Evolutionary conservation across 140 eudicot genomes (phyloP).

Genomic region (Cichorium intybus): DNA sequence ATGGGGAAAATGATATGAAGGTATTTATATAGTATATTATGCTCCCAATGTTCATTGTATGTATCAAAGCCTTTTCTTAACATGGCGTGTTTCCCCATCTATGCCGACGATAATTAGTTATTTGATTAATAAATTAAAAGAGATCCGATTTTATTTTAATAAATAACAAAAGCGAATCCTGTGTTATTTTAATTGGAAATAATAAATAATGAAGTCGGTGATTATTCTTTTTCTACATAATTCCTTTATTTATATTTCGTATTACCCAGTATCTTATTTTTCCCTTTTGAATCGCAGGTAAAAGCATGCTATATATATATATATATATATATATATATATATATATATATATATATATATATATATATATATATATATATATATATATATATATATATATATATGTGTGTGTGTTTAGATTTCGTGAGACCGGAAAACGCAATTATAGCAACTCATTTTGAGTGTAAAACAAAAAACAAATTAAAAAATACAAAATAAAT

Average conservation of each 20-base stretch:
- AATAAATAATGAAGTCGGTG: constrained; percentile 23
- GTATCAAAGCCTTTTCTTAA: constrained; percentile 14
- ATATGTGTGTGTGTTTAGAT: too few species aligned
- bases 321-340: too few species aligned
- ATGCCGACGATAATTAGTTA: constrained; percentile 6
- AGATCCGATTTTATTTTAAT: neutral
- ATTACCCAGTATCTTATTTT: neutral
- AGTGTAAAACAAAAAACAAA: too few species aligned
- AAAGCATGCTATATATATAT: too few species aligned
- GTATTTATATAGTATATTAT: neutral
- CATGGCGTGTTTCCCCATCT: constrained; percentile 23
- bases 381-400: too few species aligned
- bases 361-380: too few species aligned
- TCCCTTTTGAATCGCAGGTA: neutral
- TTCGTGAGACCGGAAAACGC: too few species aligned
- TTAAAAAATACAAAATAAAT: too few species aligned
- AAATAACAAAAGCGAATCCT: constrained; percentile 13
- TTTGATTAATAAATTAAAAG: neutral
- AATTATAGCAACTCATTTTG: too few species aligned
- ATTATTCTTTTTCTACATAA: neutral
- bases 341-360: too few species aligned
- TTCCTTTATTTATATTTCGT: neutral
- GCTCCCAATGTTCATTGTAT: constrained; percentile 23
- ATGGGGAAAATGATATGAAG: constrained; percentile 2
- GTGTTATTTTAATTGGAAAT: neutral